These are phyloP conservation scores for Holtermannia corniformis DNA, from an alignment of 768 basidiomycete species.

Conservation along the genomic window DNA sequence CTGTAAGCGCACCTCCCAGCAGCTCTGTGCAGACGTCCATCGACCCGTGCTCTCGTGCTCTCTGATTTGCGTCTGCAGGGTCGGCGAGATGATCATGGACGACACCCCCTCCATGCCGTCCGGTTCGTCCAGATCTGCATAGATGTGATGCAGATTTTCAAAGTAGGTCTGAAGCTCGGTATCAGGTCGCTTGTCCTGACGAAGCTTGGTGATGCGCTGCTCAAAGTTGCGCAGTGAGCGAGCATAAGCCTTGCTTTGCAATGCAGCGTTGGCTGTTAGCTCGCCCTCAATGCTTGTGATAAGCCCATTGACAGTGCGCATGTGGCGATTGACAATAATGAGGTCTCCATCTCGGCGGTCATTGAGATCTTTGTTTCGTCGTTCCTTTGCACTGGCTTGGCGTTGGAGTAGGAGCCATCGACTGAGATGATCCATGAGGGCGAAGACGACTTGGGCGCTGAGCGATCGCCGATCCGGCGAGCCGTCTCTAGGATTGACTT, in stretches of 20 bases:
- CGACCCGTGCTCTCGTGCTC: constrained; percentile 93
- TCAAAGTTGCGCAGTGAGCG: constrained; percentile 93
- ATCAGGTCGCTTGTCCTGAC: constrained; percentile 36
- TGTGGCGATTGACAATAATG: constrained; percentile 45
- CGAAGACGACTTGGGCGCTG: constrained; percentile 95
- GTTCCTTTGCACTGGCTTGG: constrained; percentile 54
- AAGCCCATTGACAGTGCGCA: constrained; percentile 66
- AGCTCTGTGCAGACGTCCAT: constrained; percentile 98
- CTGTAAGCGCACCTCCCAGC: constrained; percentile 93
- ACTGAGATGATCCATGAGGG: constrained; percentile 87
- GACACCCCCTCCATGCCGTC: constrained; percentile 99
- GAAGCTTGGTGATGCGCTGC: constrained; percentile 57
- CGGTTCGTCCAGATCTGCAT: constrained; percentile 90
- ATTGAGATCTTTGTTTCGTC: constrained; percentile 5
- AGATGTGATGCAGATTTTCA: constrained; percentile 89
- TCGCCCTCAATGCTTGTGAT: constrained; percentile 73
- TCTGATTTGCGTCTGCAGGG: constrained; percentile 89
- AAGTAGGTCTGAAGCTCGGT: constrained; percentile 60
- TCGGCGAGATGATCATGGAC: constrained; percentile 73
- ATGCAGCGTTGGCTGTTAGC: constrained; percentile 84
- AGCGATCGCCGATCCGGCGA: constrained; percentile 74
- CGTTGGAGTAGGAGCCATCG: constrained; percentile 73
- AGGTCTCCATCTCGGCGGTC: constrained; percentile 4
- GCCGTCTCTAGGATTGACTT: constrained; percentile 55
- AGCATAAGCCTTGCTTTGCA: constrained; percentile 89